Percentiles rank a stretch among this genome's conserved stretches.
Evolutionary conservation across 2,329 filamentous ascomycete genomes (phyloP).

Genomic region (Penicillium sp.): DNA sequence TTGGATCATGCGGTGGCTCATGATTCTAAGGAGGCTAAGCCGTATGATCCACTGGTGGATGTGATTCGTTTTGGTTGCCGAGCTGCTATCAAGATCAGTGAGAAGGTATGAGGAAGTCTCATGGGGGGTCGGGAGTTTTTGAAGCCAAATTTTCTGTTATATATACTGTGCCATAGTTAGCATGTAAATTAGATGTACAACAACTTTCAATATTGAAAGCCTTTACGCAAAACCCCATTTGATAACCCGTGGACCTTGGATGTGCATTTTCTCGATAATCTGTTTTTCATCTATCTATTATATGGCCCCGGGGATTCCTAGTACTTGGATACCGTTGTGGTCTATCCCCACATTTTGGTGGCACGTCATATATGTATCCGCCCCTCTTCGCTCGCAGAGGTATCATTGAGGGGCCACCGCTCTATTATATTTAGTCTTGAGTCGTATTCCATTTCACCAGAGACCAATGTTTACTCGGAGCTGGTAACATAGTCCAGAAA

Average conservation of each 20-base stretch:
- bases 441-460: background rate
- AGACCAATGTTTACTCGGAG: background rate
- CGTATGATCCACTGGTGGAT: conserved; percentile 84
- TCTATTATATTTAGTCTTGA: background rate
- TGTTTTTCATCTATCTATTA: no score
- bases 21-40: conserved; percentile 84
- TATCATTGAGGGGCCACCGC: background rate
- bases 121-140: background rate
- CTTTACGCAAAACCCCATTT: background rate
- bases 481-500: conserved; percentile 64
- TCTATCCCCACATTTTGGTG: background rate
- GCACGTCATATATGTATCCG: background rate
- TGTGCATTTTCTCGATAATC: no score
- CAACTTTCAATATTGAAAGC: background rate
- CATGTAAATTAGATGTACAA: background rate
- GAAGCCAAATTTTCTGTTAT: background rate
- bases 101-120: conserved; percentile 34
- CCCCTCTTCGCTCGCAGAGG: background rate
- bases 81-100: conserved; percentile 85
- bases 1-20: conserved; percentile 92
- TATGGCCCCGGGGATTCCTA: no score
- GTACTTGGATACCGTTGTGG: background rate
- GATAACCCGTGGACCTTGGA: no score
- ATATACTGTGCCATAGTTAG: background rate
- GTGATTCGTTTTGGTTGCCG: conserved; percentile 88